These are phyloP conservation scores for Euphrasia confusa DNA, from an alignment of 257 asterid genomes.

Conservation along the genomic window DNA sequence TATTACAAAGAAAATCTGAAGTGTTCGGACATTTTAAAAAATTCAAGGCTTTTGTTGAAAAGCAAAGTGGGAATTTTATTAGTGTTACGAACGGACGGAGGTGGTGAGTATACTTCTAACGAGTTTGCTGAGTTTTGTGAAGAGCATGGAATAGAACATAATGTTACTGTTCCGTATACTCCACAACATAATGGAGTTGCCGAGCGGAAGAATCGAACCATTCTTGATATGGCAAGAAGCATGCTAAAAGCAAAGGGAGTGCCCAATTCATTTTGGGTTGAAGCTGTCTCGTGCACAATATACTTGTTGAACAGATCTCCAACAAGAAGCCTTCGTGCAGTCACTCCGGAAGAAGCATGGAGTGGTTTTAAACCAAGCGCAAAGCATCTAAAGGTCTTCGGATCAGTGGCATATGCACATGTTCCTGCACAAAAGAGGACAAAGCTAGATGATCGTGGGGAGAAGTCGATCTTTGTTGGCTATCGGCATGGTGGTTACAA, in stretches of 20 bases:
- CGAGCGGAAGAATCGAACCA: neutral
- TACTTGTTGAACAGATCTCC: slow-evolving; percentile 21
- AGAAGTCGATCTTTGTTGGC: neutral
- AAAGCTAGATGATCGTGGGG: slow-evolving; percentile 16
- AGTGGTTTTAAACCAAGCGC: slow-evolving; percentile 23
- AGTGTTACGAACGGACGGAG: neutral
- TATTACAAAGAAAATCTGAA: neutral
- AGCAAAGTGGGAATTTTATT: slow-evolving; percentile 3
- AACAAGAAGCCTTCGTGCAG: slow-evolving; percentile 7
- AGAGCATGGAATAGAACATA: neutral
- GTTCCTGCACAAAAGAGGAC: slow-evolving; percentile 21
- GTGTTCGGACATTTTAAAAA: slow-evolving; percentile 1
- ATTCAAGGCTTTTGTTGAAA: slow-evolving; percentile 24
- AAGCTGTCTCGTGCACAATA: slow-evolving; percentile 1
- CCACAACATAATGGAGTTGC: neutral
- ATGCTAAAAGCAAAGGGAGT: neutral
- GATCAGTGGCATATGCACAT: slow-evolving; percentile 18
- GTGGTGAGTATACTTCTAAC: slow-evolving; percentile 6
- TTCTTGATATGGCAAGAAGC: neutral
- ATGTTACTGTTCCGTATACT: neutral
- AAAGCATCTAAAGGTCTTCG: slow-evolving; percentile 24
- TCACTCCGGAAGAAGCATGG: slow-evolving; percentile 21
- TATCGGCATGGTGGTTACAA: slow-evolving; percentile 20
- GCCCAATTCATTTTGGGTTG: neutral
- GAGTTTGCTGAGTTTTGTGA: neutral